Percentiles rank a stretch among this genome's conserved stretches.
Conservation (phyloP, 345 rosid species). For the Gossypium sturtianum region DNA sequence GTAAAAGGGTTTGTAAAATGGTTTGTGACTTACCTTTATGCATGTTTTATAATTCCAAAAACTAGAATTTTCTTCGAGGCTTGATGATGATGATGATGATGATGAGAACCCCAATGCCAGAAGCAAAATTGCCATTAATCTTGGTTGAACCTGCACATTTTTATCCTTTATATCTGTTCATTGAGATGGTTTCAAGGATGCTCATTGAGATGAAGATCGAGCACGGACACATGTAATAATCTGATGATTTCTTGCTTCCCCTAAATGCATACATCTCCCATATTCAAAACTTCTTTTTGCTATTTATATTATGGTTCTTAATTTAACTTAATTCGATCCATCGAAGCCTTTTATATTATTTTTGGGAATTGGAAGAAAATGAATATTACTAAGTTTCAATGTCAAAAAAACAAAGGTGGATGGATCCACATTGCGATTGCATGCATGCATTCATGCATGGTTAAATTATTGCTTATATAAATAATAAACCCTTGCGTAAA, state of each 20-base stretch:
- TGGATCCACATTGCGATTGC: background rate
- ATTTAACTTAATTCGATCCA: background rate
- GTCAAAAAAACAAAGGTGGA: background rate
- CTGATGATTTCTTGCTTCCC: background rate
- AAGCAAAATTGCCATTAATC: conserved; percentile 20
- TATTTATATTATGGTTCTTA: background rate
- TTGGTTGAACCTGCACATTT: conserved; percentile 16
- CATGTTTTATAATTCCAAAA: conserved; percentile 32
- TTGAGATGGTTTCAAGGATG: conserved; percentile 7
- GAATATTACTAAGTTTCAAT: background rate
- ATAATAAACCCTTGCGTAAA: too few species aligned
- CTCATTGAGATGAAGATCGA: background rate
- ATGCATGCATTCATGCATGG: background rate
- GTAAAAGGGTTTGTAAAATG: background rate
- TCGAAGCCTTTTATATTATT: background rate
- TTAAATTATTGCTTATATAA: too few species aligned
- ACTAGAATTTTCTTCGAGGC: conserved; percentile 6
- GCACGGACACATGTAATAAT: background rate
- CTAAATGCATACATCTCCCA: background rate
- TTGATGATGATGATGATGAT: conserved; percentile 7
- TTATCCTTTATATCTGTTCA: conserved; percentile 13
- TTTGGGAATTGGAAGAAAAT: background rate
- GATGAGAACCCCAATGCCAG: background rate
- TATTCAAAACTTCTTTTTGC: background rate
- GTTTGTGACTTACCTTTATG: conserved; percentile 33